Evolutionary conservation across 2,329 filamentous ascomycete genomes (phyloP).

Genomic region (Xylaria multiplex): DNA sequence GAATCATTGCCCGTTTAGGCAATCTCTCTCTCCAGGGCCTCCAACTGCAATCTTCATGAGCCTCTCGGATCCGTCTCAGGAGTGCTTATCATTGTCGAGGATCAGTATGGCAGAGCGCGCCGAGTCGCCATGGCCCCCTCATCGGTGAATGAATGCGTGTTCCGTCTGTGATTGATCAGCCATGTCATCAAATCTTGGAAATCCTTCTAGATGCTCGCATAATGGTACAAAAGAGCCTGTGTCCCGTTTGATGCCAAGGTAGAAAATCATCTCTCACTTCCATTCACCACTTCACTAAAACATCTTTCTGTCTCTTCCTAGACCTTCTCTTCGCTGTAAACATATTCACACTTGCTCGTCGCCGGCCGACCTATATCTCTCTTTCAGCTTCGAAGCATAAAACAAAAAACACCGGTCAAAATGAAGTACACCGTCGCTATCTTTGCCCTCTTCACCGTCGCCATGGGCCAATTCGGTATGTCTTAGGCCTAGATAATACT

Average conservation of each 20-base stretch:
- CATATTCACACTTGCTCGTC: constrained; percentile 55
- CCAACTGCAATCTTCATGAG: constrained; percentile 6
- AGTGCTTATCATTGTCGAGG: constrained; percentile 40
- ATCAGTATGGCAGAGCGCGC: constrained; percentile 37
- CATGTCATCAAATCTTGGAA: constrained; percentile 1
- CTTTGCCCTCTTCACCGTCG: constrained; percentile 59
- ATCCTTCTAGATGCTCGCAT: constrained; percentile 19
- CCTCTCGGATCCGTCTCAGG: constrained; percentile 42
- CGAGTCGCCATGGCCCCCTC: constrained; percentile 22
- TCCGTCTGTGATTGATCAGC: constrained; percentile 23
- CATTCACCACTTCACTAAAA: constrained; percentile 42
- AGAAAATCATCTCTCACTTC: constrained; percentile 33
- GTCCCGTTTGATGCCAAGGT: constrained; percentile 28
- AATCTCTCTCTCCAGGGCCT: background rate
- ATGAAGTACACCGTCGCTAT: constrained; percentile 65
- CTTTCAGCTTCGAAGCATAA: constrained; percentile 43
- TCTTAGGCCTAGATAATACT: background rate
- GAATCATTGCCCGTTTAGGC: constrained; percentile 17
- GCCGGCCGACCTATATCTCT: constrained; percentile 61
- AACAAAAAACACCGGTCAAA: constrained; percentile 51
- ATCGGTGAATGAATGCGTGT: constrained; percentile 28
- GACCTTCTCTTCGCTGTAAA: constrained; percentile 44
- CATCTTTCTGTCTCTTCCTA: constrained; percentile 37
- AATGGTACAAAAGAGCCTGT: constrained; percentile 43
- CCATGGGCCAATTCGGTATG: constrained; percentile 54